Evolutionary conservation across 1,139 yeast species (phyloP), one percentile per base, ranked within the genome.

Genomic region (Geotrichum macrosporum): DNA sequence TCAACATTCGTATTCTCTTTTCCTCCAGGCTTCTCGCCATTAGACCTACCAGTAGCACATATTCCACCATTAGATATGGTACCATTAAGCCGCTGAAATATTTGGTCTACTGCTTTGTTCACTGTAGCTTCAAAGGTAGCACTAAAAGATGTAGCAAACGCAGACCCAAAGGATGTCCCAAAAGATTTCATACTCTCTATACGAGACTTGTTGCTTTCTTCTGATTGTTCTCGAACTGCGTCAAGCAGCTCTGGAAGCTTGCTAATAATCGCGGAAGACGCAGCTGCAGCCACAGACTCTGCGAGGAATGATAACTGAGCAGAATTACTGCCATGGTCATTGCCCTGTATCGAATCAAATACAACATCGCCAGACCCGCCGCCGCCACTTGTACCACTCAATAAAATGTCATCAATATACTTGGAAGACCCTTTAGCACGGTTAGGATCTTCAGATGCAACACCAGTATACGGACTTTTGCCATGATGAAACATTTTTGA

Each of bases 231-330:
- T 2, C 33, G 33, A 27, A 35, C 27, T 19, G 45, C 39, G 5
- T 41, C 45, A 10, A 41, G 30, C 34, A 45, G 35, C 29, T 45
- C 44, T 5, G 48, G 48, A 9, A 36, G 33, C 24, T 45, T 39
- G 6, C 15, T n/a, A n/a, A 34, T 10, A 9, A 45, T 30, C 13
- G 44, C 38, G 6, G 41, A 22, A 10, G 39, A 30, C 24, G 48
- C 44, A 6, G 48, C 48, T 13, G 39, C 20, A n/a, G 40, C 48
- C 13, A 45, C 44, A 15, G 44, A 24, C 10, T 45, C 48, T 2
- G 39, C 41, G 16, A 40, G 35, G 20, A 8, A 30, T 6, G 42
- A 21, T 8, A 20, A 21, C 15, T 21, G 33, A n/a, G 41, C 15
- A 5, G 10, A 18, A 27, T 13, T 10, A 21, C 34, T 19, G 6